These are phyloP conservation scores for Capronia epimyces DNA, from an alignment of 2,329 filamentous ascomycete species.

Conservation along the genomic window DNA sequence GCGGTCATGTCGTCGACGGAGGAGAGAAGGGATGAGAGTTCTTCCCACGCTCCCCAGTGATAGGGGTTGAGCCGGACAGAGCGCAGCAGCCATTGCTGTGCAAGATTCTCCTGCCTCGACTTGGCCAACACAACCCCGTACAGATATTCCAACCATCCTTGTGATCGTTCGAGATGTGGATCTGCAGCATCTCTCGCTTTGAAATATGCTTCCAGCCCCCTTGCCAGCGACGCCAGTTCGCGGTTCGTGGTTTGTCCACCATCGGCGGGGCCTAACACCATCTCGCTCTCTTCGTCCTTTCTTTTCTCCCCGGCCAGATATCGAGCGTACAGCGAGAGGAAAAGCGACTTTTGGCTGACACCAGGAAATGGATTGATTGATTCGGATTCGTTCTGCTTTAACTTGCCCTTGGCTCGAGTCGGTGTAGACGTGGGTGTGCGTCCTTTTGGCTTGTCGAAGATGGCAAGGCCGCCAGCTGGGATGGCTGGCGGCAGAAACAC, in stretches of 20 bases:
- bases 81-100: conserved; percentile 77
- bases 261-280: conserved; percentile 91
- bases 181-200: conserved; percentile 47
- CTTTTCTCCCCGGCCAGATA: conserved; percentile 91
- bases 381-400: conserved; percentile 34
- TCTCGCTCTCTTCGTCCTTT: conserved; percentile 93
- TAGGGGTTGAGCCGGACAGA: conserved; percentile 87
- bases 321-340: conserved; percentile 86
- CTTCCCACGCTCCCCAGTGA: conserved; percentile 97
- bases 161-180: conserved; percentile 35
- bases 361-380: conserved; percentile 41
- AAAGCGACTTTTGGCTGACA: conserved; percentile 85
- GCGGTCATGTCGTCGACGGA: conserved; percentile 71
- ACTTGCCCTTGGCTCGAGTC: conserved; percentile 59
- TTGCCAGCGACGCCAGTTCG: conserved; percentile 69
- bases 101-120: conserved; percentile 80
- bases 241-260: conserved; percentile 78
- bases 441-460: conserved; percentile 40
- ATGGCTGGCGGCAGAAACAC: conserved; percentile 80
- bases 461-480: conserved; percentile 59
- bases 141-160: conserved; percentile 81
- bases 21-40: conserved; percentile 74
- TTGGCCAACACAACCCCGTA: conserved; percentile 88
- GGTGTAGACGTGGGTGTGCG: conserved; percentile 38
- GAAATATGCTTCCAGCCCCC: conserved; percentile 77